Evolutionary conservation across 2,329 filamentous ascomycete genomes (phyloP), one percentile per base, ranked within the genome.

Genomic region (Pseudogymnoascus destructans): DNA sequence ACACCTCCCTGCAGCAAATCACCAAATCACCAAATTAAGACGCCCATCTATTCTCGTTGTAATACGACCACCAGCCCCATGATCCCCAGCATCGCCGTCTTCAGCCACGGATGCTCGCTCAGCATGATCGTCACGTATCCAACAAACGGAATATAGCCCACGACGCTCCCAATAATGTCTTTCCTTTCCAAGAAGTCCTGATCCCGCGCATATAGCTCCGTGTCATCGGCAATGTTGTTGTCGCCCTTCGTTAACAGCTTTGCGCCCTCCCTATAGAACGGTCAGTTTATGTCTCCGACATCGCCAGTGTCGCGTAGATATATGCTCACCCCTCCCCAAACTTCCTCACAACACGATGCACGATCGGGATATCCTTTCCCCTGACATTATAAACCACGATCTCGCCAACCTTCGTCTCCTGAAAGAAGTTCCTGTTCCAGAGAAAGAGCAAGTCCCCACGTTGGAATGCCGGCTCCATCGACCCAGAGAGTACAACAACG

Each of bases 61-160:
- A 98, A 71, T 54, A 98, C 85, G 23, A 96, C 93, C 74, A 95
- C 83, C 66, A 96, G 71, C 1, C 92, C 93, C 93, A 98, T 98
- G 56, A 96, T 79, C 1, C 89, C 92, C 67, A 98, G 72, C 84
- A 97, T 88, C 23, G 85, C 92, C 42, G 89, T 95, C 80, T 98
- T 98, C 66, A 97, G 72, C 92, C 92, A 97, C 5, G 93, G 93
- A 70, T 98, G 85, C 71, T 98, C 93, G 62, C 88, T 93, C 62
- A 98, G 77, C 72, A 97, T 77, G 66, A 98, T 98, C 1, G 93
- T 98, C 49, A 97, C 91, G 69, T 97, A 97, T 64, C 93, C 93
- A 11, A 97, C 90, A 67, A 93, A 95, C 0, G 93, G 93, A 59
- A 97, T 84, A 70, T 95, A 98, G 35, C 81, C 93, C 9, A 93